Percentiles rank a stretch among this genome's conserved stretches.
Conservation (phyloP, 176 grass and related monocot genomes). For the Elaeis guineensis region DNA sequence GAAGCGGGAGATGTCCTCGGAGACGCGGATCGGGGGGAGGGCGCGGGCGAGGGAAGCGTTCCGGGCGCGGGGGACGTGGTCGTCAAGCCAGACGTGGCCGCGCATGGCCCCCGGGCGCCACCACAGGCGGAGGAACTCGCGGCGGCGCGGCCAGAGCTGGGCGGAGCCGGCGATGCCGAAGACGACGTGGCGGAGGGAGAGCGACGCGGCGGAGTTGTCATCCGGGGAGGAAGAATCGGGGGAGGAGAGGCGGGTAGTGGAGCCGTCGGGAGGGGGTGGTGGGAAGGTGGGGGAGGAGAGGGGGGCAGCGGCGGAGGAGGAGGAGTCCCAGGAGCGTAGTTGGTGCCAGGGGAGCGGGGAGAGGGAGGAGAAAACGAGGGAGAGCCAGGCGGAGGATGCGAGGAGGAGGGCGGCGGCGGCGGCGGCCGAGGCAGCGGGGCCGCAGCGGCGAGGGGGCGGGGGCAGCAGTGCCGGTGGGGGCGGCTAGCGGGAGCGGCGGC, state of each 20-base stretch:
- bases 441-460: constrained; percentile 12
- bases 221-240: constrained; percentile 9
- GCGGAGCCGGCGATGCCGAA: constrained; percentile 91
- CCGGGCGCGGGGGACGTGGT: constrained; percentile 15
- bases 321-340: constrained; percentile 10
- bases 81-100: constrained; percentile 73
- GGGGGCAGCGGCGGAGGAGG: constrained; percentile 27
- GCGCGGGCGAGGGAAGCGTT: constrained; percentile 22
- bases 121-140: constrained; percentile 80
- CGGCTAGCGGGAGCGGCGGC: constrained; percentile 26
- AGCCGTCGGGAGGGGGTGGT: constrained; percentile 21
- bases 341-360: constrained; percentile 23
- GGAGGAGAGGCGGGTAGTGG: background rate
- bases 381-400: constrained; percentile 37
- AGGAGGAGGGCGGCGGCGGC: constrained; percentile 18
- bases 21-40: constrained; percentile 76
- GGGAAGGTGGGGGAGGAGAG: constrained; percentile 34
- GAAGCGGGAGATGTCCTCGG: constrained; percentile 86
- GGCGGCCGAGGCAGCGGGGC: constrained; percentile 2
- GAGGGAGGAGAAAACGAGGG: constrained; percentile 29
- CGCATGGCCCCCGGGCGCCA: constrained; percentile 67
- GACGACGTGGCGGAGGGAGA: constrained; percentile 57
- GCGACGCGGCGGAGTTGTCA: constrained; percentile 10
- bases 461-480: constrained; percentile 37
- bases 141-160: constrained; percentile 71